phyloP scores from a whole-genome alignment of 345 rosid species.

The Sonneratia caseolaris region DNA sequence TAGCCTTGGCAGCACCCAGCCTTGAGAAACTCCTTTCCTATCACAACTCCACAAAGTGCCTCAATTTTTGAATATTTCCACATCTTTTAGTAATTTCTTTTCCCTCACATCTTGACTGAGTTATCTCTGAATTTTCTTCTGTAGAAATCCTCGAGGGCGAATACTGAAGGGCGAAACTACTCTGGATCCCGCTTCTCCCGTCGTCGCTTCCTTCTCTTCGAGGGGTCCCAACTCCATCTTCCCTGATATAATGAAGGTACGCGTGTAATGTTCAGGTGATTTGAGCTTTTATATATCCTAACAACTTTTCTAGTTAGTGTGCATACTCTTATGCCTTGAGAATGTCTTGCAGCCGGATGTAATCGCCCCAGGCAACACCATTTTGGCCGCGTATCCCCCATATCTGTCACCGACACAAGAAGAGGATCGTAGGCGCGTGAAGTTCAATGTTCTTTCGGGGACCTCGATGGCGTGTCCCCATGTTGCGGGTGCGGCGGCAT shows the following conservation, averaged over 20 bases:
- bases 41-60: background rate
- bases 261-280: background rate
- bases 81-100: background rate
- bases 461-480: constrained; percentile 10
- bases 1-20: background rate
- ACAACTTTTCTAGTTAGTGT: background rate
- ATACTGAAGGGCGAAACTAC: constrained; percentile 23
- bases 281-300: background rate
- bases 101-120: background rate
- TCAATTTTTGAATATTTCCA: background rate
- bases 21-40: background rate
- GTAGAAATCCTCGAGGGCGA: constrained; percentile 19
- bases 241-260: constrained; percentile 25
- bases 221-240: constrained; percentile 25
- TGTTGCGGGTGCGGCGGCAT: constrained; percentile 26
- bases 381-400: background rate
- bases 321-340: background rate
- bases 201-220: constrained; percentile 27
- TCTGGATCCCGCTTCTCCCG: constrained; percentile 25
- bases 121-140: background rate
- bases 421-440: background rate
- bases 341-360: background rate
- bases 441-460: background rate
- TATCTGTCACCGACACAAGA: background rate
- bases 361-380: background rate